Evolutionary conservation across 352 stramenopile species (phyloP), one percentile per base, ranked within the genome.

Genomic region (Phytophthora citricola): DNA sequence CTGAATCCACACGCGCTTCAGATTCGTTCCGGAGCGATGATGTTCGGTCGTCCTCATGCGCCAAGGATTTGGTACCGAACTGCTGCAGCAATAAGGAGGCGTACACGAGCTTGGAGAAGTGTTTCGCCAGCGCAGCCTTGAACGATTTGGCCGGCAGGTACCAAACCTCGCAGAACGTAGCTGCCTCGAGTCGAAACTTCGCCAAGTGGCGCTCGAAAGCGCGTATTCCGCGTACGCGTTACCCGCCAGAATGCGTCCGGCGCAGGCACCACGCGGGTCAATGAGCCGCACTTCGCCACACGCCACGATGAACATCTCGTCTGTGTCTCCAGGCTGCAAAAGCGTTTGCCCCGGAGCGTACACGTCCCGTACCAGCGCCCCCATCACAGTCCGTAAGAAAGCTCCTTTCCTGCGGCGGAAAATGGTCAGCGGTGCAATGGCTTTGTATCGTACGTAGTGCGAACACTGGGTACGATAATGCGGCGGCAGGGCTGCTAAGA

Each of bases 71-170:
- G 2, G 43, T 66, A 3, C 53, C 61, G 27, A 80, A 55, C 41
- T 80, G 67, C 39, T 76, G 52, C 3, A 79, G 38, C 36, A 87
- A 44, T 38, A 88, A 66, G 2, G 76, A 73, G 12, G 75, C 76
- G 44, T 81, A 82, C 27, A 83, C 81, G 31, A 85, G 17, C 44
- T 83, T 82, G n/a, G 77, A 78, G 40, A 84, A 90, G 26, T 90
- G 81, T 34, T 83, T 81, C 5, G 67, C 69, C 17, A 88, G 40
- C 6, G 81, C 81, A 7, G 67, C 46, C 36, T 83, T 78, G 36
- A 85, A 87, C 12, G 74, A 63, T 17, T 62, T 62, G 2, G 54
- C 58, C 3, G 71, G 60, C 1, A 87, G 67, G 44, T 65, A 78
- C 73, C 73, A 89, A 14, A 89, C 40, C 34, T 89, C 80, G 45